Percentiles rank a stretch among this genome's conserved stretches.
Evolutionary conservation across 345 rosid genomes (phyloP).

Genomic region (Hibiscus trionum): DNA sequence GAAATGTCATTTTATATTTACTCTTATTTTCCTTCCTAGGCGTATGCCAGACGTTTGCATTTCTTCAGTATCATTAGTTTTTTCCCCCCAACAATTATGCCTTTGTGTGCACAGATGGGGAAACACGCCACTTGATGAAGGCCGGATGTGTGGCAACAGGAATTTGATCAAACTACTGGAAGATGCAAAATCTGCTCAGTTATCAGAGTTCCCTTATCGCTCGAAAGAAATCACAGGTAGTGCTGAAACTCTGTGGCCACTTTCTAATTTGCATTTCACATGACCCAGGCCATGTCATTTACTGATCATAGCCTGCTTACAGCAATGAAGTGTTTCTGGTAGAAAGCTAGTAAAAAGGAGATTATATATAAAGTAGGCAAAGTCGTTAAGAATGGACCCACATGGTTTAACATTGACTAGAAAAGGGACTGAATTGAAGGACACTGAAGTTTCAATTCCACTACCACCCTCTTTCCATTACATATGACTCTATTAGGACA

Average conservation of each 20-base stretch:
- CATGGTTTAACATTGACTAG: neutral
- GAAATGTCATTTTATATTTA: neutral
- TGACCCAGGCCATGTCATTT: neutral
- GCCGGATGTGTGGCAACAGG: slow-evolving; percentile 64
- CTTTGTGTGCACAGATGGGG: slow-evolving; percentile 67
- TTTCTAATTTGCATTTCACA: neutral
- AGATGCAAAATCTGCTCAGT: slow-evolving; percentile 43
- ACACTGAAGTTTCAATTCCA: neutral
- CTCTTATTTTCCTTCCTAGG: neutral
- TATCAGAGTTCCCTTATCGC: slow-evolving; percentile 25
- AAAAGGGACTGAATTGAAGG: neutral
- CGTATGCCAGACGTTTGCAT: neutral
- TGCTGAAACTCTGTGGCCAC: neutral
- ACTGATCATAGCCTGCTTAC: neutral
- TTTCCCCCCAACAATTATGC: neutral
- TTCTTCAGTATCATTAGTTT: neutral
- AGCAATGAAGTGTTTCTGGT: neutral
- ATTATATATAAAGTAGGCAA: neutral
- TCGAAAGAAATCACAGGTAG: slow-evolving; percentile 46
- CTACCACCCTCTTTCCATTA: no score
- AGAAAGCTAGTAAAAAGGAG: neutral
- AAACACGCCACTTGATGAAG: slow-evolving; percentile 73
- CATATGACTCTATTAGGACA: no score
- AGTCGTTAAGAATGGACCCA: neutral
- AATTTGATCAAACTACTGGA: slow-evolving; percentile 72